Conservation (phyloP, 768 basidiomycete genomes). For the Suillus decipiens region DNA sequence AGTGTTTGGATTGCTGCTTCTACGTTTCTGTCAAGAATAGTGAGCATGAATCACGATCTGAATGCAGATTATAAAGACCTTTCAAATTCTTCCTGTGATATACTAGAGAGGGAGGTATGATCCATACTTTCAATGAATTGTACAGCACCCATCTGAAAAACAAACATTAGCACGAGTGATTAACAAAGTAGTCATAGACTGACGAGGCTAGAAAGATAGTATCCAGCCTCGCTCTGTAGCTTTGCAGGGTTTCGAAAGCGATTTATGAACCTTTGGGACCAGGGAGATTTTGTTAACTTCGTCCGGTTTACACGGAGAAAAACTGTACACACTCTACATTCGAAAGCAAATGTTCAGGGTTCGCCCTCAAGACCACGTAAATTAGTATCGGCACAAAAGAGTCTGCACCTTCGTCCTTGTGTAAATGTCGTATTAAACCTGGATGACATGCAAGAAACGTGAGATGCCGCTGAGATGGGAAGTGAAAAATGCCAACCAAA, state of each 20-base stretch:
- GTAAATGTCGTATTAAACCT: constrained; percentile 90
- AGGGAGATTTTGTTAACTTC: neutral
- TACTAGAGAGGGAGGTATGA: constrained; percentile 90
- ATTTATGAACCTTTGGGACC: constrained; percentile 86
- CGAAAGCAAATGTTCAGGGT: constrained; percentile 89
- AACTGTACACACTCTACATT: constrained; percentile 80
- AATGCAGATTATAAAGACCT: constrained; percentile 39
- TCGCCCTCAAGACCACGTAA: constrained; percentile 91
- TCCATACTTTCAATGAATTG: constrained; percentile 99
- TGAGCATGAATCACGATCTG: constrained; percentile 13
- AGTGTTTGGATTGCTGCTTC: constrained; percentile 58
- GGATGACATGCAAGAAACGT: neutral
- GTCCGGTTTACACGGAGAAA: neutral
- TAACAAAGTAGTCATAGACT: constrained; percentile 24
- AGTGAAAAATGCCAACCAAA: constrained; percentile 66
- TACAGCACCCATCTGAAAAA: constrained; percentile 84
- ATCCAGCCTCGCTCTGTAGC: constrained; percentile 93
- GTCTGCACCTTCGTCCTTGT: constrained; percentile 87
- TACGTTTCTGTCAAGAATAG: constrained; percentile 46
- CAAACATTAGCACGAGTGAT: constrained; percentile 1
- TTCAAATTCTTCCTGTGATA: constrained; percentile 93
- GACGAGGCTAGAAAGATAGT: constrained; percentile 94
- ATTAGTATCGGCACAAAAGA: constrained; percentile 94
- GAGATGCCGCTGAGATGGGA: constrained; percentile 11
- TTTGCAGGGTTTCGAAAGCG: constrained; percentile 90